Evolutionary conservation across 805 yeast species (phyloP), one percentile per base, ranked within the genome.

Genomic region (Hanseniaspora occidentalis): DNA sequence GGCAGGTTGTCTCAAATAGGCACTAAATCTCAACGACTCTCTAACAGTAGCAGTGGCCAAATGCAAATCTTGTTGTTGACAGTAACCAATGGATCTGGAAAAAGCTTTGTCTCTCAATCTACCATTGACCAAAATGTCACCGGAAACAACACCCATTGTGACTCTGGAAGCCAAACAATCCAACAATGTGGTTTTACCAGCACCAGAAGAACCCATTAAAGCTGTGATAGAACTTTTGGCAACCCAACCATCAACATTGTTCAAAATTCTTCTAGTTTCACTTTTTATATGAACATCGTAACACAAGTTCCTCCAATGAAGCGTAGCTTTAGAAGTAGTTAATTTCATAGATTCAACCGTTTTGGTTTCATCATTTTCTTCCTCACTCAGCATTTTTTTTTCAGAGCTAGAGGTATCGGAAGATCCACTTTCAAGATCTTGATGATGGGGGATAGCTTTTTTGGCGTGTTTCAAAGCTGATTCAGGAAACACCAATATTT

Each of bases 171-270:
- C 79, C 51, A 80, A 66, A 52, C 78, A 77, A 62, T 79, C 81
- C 50, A 79, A 64, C 44, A 79, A 63, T 6, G 86, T 79, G 16
- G 88, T 80, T 54, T 79, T 79, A 67, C 88, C 88, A 44, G 88
- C 86, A 63, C 86, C 86, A 33, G 85, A 76, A 14, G 79, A 77
- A 50, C 85, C 84, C 81, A 76, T 75, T 39, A 77, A 60, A 4
- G 92, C 92, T 39, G 89, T 82, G 53, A 82, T 62, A 36, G 85
- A 79, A 48, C 88, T 88, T 8, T 88, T 88, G 53, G 79, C 78
- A 34, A 81, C 86, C 82, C 84, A 81, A 38, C 89, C 92, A 54
- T 79, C 84, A 42, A 82, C 83, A 45, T 72, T 69, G 45, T 67
- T 65, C 53, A 81, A 61, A 45, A 81, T 71, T 45, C 77, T 67